Evolutionary conservation across 164 flowering plant genomes (phyloP), one percentile per base, ranked within the genome.

Genomic region (Warburgia ugandensis): DNA sequence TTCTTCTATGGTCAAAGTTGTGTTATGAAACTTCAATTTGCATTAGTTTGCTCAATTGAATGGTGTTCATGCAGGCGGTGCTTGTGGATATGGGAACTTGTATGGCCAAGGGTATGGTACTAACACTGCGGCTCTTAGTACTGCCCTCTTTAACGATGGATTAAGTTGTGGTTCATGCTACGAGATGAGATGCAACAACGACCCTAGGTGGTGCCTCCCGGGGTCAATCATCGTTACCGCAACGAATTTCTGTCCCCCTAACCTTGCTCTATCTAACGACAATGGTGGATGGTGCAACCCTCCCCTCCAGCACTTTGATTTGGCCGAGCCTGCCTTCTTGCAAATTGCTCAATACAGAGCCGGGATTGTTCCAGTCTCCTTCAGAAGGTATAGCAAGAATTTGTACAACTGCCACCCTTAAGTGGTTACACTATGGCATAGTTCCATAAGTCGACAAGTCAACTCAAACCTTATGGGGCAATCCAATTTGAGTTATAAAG

Each of bases 161-260:
- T 39, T 75, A 55, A 67, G 76, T 53, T 86, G 95, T 59, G 95
- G 95, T 4, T 68, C 95, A 22, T 86, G 95, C 37, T 86, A 61
- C 60, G 83, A 79, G 66, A 55, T 86, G 3, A 76, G 48, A 64
- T 86, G 95, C 41, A 75, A 57, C 29, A 68, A 60, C 60, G 84
- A 77, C 47, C 68, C 68, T 5, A 61, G 46, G 42, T 79, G 78
- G 89, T 86, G 95, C 60, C 69, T 64, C 3, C 75, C 80, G 2
- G 78, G 83, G 36, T 66, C 83, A 8, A 68, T 80, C 42, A 55
- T 77, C 42, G 92, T 86, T 65, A 86, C 89, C 0, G 92, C 89
- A 56, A 86, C 95, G 22, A 86, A 86, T 44, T 79, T 83, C 68
- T 86, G 91, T 65, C 95, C 91, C 1, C 86, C 91, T 26, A 85